Evolutionary conservation across 2,329 filamentous ascomycete genomes (phyloP).

Genomic region (Calonectria montana): DNA sequence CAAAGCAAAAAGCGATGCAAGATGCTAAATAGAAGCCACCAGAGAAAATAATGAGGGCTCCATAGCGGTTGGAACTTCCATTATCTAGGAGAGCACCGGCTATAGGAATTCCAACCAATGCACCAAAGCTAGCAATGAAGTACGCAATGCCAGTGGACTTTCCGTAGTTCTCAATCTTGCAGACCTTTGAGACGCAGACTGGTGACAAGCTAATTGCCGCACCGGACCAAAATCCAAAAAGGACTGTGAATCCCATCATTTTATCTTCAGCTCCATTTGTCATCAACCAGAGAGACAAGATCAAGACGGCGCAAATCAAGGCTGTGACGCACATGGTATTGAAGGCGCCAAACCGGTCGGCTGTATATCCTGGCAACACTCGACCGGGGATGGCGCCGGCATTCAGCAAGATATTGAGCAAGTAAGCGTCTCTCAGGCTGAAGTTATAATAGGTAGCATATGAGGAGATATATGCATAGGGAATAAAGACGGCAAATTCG

Average conservation of each 20-base stretch:
- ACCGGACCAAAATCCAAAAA: conserved; percentile 79
- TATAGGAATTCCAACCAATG: conserved; percentile 68
- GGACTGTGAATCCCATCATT: conserved; percentile 69
- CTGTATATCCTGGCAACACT: conserved; percentile 50
- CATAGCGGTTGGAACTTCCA: not conserved
- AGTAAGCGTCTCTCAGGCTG: not conserved
- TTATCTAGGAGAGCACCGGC: conserved; percentile 54
- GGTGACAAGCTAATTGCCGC: conserved; percentile 77
- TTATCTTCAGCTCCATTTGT: conserved; percentile 55
- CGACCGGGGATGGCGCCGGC: conserved; percentile 21
- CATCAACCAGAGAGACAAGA: conserved; percentile 21
- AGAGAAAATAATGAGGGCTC: conserved; percentile 18
- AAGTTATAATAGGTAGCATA: conserved; percentile 50
- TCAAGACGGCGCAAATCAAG: not conserved
- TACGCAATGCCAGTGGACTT: conserved; percentile 78
- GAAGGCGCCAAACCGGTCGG: conserved; percentile 22
- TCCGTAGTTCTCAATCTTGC: conserved; percentile 75
- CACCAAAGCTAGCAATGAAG: conserved; percentile 72
- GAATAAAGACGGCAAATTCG: conserved; percentile 32
- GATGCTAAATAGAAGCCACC: conserved; percentile 21
- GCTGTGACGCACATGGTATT: conserved; percentile 29
- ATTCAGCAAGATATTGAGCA: conserved; percentile 18
- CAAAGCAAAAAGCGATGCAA: conserved; percentile 17
- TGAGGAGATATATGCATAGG: conserved; percentile 25
- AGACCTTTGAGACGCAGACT: conserved; percentile 78